Evolutionary conservation across 2,329 filamentous ascomycete species (phyloP).

Genomic region (Claviceps cyperi): DNA sequence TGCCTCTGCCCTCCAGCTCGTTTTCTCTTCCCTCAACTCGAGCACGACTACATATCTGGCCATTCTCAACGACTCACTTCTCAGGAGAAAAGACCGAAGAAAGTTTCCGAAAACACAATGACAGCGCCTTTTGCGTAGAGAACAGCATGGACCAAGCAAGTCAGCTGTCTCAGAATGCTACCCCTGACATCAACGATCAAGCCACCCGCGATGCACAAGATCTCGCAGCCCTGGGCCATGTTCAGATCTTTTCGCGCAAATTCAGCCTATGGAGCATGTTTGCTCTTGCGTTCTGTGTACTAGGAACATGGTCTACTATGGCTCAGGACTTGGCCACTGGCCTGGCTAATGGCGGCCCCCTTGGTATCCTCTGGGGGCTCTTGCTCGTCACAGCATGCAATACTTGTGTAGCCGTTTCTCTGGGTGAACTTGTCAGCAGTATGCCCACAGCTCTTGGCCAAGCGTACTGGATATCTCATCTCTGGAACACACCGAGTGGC

Average conservation of each 20-base stretch:
- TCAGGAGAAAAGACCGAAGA: neutral
- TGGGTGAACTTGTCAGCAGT: slow-evolving; percentile 40
- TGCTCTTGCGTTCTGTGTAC: slow-evolving; percentile 39
- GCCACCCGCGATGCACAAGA: slow-evolving; percentile 21
- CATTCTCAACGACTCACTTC: neutral
- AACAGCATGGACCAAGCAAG: slow-evolving; percentile 7
- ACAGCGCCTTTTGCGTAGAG: slow-evolving; percentile 1
- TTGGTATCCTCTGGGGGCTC: slow-evolving; percentile 41
- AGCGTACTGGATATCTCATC: slow-evolving; percentile 36
- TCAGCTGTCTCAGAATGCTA: slow-evolving; percentile 2
- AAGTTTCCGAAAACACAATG: slow-evolving; percentile 3
- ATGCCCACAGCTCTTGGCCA: slow-evolving; percentile 48
- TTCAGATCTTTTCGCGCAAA: slow-evolving; percentile 26
- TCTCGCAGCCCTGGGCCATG: slow-evolving; percentile 26
- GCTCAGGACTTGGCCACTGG: slow-evolving; percentile 34
- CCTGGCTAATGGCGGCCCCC: slow-evolving; percentile 37
- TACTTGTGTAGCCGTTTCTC: slow-evolving; percentile 36
- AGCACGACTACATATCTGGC: neutral
- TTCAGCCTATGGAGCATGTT: slow-evolving; percentile 43
- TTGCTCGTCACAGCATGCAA: slow-evolving; percentile 37
- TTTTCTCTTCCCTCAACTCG: neutral
- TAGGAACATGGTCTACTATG: slow-evolving; percentile 44
- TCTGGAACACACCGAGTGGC: slow-evolving; percentile 24
- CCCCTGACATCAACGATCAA: slow-evolving; percentile 4
- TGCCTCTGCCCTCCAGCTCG: neutral